Conservation (phyloP, 2,329 filamentous ascomycete species). For the Colletotrichum gloeosporioides region DNA sequence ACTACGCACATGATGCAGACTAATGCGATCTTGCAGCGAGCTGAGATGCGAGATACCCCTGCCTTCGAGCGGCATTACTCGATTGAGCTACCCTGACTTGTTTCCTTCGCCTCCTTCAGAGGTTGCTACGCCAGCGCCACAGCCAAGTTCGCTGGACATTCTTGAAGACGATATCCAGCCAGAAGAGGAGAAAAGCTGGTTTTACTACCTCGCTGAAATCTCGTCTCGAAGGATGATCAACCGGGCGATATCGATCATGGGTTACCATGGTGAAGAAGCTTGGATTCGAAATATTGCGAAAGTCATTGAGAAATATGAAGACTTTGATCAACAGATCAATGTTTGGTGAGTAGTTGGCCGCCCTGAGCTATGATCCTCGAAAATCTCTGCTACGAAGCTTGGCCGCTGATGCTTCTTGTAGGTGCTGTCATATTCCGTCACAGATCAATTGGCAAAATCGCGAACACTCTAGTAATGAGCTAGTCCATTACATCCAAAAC, state of each 20-base stretch:
- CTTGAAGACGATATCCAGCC: conserved; percentile 18
- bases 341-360: conserved; percentile 23
- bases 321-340: conserved; percentile 27
- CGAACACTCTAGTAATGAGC: conserved; percentile 20
- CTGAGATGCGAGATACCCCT: conserved; percentile 21
- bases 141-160: neutral
- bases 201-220: conserved; percentile 35
- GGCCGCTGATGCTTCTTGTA: neutral
- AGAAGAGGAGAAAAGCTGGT: conserved; percentile 31
- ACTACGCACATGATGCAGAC: neutral
- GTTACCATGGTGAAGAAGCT: conserved; percentile 22
- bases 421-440: conserved; percentile 21
- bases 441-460: conserved; percentile 20
- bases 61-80: conserved; percentile 18
- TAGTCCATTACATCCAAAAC: conserved; percentile 27
- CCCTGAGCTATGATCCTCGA: neutral
- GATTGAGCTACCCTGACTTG: conserved; percentile 31
- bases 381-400: neutral
- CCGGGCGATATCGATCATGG: conserved; percentile 1
- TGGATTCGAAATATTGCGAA: conserved; percentile 25
- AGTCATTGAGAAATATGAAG: conserved; percentile 22
- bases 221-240: conserved; percentile 30
- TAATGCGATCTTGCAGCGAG: neutral
- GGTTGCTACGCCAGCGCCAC: neutral
- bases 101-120: conserved; percentile 32